These are phyloP conservation scores for Diaporthe australafricana DNA, from an alignment of 2,329 filamentous ascomycete species.

Conservation along the genomic window DNA sequence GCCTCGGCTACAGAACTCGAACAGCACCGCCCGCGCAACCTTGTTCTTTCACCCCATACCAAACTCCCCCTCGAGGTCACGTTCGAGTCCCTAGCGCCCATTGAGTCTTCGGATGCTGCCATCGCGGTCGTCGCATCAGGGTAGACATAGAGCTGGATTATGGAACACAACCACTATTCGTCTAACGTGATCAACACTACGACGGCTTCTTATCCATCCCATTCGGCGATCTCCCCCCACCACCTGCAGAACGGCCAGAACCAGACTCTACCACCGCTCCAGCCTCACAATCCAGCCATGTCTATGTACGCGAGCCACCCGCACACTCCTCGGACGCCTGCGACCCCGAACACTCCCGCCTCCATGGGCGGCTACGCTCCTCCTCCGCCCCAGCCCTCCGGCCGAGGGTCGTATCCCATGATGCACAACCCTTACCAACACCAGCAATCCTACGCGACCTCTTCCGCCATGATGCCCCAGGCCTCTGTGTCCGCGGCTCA, in stretches of 20 bases:
- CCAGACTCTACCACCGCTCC: constrained; percentile 47
- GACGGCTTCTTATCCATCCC: constrained; percentile 45
- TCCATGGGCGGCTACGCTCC: constrained; percentile 67
- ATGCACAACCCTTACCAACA: constrained; percentile 63
- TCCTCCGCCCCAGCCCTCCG: constrained; percentile 58
- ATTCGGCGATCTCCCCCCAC: constrained; percentile 43
- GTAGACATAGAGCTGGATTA: constrained; percentile 41
- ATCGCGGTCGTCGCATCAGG: constrained; percentile 36
- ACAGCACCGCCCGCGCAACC: constrained; percentile 20
- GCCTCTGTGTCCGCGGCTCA: constrained; percentile 75
- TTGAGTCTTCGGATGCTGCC: constrained; percentile 36
- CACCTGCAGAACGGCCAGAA: constrained; percentile 42
- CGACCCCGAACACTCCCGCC: constrained; percentile 72
- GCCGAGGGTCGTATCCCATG: constrained; percentile 63
- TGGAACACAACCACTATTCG: constrained; percentile 46
- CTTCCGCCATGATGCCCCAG: constrained; percentile 74
- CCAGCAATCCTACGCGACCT: constrained; percentile 66
- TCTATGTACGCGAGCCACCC: constrained; percentile 69
- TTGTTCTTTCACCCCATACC: neutral
- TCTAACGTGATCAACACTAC: constrained; percentile 47
- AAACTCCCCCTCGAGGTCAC: constrained; percentile 26
- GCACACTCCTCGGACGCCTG: constrained; percentile 71
- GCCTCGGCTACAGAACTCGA: constrained; percentile 9
- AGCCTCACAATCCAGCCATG: constrained; percentile 60
- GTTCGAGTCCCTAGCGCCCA: constrained; percentile 23